phyloP scores from a whole-genome alignment of 176 grass and related monocot species.

The Rhynchospora tenuis region DNA sequence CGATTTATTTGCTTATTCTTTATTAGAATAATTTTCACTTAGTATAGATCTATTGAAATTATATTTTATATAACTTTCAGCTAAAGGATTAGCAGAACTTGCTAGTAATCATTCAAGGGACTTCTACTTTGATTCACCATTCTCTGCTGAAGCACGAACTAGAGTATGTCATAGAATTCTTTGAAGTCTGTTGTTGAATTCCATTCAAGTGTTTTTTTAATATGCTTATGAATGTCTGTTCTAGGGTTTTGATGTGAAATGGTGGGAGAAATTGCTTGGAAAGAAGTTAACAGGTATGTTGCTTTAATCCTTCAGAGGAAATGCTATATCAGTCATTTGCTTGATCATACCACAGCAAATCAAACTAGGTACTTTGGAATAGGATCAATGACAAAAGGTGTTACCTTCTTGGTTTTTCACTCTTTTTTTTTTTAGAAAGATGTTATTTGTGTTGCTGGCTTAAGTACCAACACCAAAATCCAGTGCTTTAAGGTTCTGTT shows the following conservation, averaged over 20 bases:
- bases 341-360: neutral
- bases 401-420: neutral
- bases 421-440: neutral
- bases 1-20: neutral
- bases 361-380: neutral
- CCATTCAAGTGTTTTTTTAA: neutral
- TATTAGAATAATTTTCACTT: neutral
- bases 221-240: conserved; percentile 16
- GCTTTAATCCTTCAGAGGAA: neutral
- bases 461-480: neutral
- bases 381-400: neutral
- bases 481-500: neutral
- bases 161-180: conserved; percentile 35
- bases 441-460: neutral
- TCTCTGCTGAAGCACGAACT: conserved; percentile 67
- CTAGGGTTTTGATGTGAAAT: conserved; percentile 79
- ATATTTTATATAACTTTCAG: conserved; percentile 27
- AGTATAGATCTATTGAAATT: neutral
- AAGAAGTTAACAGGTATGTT: conserved; percentile 65
- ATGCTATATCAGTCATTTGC: neutral
- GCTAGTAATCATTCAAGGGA: conserved; percentile 80
- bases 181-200: neutral
- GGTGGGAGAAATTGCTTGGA: conserved; percentile 80
- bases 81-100: conserved; percentile 69
- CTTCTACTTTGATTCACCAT: conserved; percentile 87